Base-by-base conservation (phyloP, 2,329 filamentous ascomycete genomes). In the Trichoderma sp. region DNA sequence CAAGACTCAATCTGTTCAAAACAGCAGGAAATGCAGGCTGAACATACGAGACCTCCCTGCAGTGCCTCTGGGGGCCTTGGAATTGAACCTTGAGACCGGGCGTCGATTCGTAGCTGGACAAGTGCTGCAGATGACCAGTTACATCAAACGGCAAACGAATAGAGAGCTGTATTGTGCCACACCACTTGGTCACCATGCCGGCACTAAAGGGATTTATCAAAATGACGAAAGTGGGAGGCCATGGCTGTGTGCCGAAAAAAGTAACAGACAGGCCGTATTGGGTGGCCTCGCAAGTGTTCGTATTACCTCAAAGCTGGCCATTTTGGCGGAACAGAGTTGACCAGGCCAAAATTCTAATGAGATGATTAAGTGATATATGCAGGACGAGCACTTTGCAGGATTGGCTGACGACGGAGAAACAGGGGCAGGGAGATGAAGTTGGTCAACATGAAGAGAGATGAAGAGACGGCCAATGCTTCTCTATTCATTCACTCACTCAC, bases 111-210 rank as follows among this genome's bases (percentile, higher is more conserved):
- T 68, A 53, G 66, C 50, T 68, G n/a, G 18, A 1, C 2, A 21
- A 53, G 67, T n/a, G 56, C 68, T 71, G 69, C 69, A 64, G 63
- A 64, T 72, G 69, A 64, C 59, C 27, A 63, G 29, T 72, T 64
- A 53, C 41, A 50, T 72, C 18, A 14, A 11, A 53, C 59, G 59
- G 56, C 38, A 72, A 9, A 64, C 69, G 27, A 72, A 50, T 31
- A 33, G 21, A n/a, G n/a, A 27, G 59, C 59, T 53, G 18, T 45
- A 72, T 35, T 3, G 24, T 53, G 29, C 59, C 59, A 72, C 69
- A 53, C 59, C 59, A 29, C 69, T 29, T 41, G 38, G 24, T 63
- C 29, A n/a, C 69, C 59, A 72, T 72, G 69, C 69, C 38, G 69
- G 59, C 45, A 53, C 69, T 64, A 53, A 50, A 63, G 18, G n/a